Conservation (phyloP, 768 basidiomycete genomes). For the Auriscalpium microsporum region DNA sequence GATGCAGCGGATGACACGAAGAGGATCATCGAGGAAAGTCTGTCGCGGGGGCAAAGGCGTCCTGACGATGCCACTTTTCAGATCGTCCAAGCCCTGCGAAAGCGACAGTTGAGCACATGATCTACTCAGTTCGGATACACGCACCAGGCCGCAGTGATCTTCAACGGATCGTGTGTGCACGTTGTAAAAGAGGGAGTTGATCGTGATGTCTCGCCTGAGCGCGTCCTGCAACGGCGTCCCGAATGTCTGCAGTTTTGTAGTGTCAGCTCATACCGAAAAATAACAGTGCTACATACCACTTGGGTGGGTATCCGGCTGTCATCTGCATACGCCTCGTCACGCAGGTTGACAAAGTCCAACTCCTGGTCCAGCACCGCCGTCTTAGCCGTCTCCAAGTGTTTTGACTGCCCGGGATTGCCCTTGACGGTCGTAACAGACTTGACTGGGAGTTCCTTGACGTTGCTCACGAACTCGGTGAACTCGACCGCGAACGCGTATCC, state of each 20-base stretch:
- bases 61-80: slow-evolving; percentile 68
- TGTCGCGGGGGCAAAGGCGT: slow-evolving; percentile 82
- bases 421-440: slow-evolving; percentile 75
- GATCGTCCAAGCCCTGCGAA: slow-evolving; percentile 72
- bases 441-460: slow-evolving; percentile 40
- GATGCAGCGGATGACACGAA: slow-evolving; percentile 84
- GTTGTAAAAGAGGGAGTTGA: slow-evolving; percentile 95
- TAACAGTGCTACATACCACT: slow-evolving; percentile 45
- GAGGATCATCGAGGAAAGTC: slow-evolving; percentile 91
- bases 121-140: neutral
- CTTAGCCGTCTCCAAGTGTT: slow-evolving; percentile 93
- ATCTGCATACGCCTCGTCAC: slow-evolving; percentile 86
- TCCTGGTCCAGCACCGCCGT: slow-evolving; percentile 73
- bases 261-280: neutral
- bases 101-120: neutral
- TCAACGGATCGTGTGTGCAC: slow-evolving; percentile 80
- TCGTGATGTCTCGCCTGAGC: slow-evolving; percentile 82
- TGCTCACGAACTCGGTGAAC: slow-evolving; percentile 55
- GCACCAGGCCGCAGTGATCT: slow-evolving; percentile 75
- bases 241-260: slow-evolving; percentile 48
- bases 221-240: slow-evolving; percentile 93
- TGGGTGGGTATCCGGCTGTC: slow-evolving; percentile 83
- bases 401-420: slow-evolving; percentile 93
- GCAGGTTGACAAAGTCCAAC: slow-evolving; percentile 88
- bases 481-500: slow-evolving; percentile 81